A percentile compares a stretch with the other conserved stretches of the same genome.
phyloP scores from a whole-genome alignment of 2,329 filamentous ascomycete genomes.

The Monosporascus sp. region DNA sequence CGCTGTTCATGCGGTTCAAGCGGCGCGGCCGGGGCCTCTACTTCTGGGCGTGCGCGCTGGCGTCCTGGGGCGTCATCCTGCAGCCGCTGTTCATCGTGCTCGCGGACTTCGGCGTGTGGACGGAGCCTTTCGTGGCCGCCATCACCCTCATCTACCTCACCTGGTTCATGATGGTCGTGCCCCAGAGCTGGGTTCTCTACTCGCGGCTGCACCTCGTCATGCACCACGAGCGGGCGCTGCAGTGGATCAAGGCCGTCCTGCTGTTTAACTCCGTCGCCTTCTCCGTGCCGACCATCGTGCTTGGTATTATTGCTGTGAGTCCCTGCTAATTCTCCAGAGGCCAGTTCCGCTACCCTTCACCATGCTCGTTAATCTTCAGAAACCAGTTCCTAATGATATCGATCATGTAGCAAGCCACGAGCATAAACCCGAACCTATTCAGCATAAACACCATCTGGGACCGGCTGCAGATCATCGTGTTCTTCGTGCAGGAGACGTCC shows the following conservation, averaged over 20 bases:
- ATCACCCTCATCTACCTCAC: slow-evolving; percentile 27
- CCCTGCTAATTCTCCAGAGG: not conserved
- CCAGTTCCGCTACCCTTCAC: not conserved
- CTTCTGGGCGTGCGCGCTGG: slow-evolving; percentile 26
- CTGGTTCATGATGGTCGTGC: slow-evolving; percentile 27
- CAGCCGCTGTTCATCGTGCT: slow-evolving; percentile 28
- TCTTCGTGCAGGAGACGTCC: slow-evolving; percentile 27
- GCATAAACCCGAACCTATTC: slow-evolving; percentile 16
- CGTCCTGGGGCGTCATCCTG: slow-evolving; percentile 24
- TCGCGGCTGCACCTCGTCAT: slow-evolving; percentile 27
- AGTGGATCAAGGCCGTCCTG: slow-evolving; percentile 17
- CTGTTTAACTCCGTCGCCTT: slow-evolving; percentile 24
- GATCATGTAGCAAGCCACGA: slow-evolving; percentile 17
- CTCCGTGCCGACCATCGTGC: slow-evolving; percentile 21
- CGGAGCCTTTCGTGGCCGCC: slow-evolving; percentile 9
- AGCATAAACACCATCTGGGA: slow-evolving; percentile 24
- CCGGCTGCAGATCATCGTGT: slow-evolving; percentile 26
- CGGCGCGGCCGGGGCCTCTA: slow-evolving; percentile 24
- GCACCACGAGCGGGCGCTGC: slow-evolving; percentile 15
- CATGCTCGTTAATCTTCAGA: not conserved
- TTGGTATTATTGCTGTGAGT: slow-evolving; percentile 24
- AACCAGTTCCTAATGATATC: not conserved
- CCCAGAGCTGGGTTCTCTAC: slow-evolving; percentile 27
- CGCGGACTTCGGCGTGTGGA: slow-evolving; percentile 26
- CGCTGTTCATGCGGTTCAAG: slow-evolving; percentile 27